Conservation (phyloP, 2,329 filamentous ascomycete genomes). For the Ascochyta viciae-villosae region DNA sequence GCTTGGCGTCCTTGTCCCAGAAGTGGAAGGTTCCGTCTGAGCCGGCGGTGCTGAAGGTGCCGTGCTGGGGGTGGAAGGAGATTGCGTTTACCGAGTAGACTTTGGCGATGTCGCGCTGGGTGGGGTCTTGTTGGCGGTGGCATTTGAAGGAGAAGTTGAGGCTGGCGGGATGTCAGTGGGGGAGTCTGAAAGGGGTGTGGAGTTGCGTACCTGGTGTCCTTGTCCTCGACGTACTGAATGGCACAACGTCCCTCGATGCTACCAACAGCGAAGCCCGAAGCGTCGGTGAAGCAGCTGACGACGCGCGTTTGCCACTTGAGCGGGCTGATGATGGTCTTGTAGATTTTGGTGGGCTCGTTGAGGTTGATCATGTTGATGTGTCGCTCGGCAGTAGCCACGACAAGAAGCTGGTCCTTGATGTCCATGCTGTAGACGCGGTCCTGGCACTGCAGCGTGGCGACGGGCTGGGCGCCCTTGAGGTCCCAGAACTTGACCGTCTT, state of each 20-base stretch:
- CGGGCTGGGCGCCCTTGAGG: slow-evolving; percentile 67
- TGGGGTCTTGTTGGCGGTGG: slow-evolving; percentile 79
- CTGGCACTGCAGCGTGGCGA: slow-evolving; percentile 70
- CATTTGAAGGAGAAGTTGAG: slow-evolving; percentile 99
- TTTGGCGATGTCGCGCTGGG: slow-evolving; percentile 73
- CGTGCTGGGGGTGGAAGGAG: slow-evolving; percentile 94
- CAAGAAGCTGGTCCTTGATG: slow-evolving; percentile 83
- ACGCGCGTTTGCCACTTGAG: slow-evolving; percentile 98
- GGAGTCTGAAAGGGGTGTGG: neutral
- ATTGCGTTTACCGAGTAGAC: slow-evolving; percentile 97
- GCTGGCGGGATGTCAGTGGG: slow-evolving; percentile 31
- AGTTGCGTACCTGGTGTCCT: slow-evolving; percentile 69
- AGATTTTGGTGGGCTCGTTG: slow-evolving; percentile 85
- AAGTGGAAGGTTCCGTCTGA: slow-evolving; percentile 96
- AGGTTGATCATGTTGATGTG: slow-evolving; percentile 97
- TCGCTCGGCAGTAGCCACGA: slow-evolving; percentile 90
- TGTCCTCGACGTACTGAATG: slow-evolving; percentile 98
- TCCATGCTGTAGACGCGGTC: slow-evolving; percentile 93
- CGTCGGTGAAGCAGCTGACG: slow-evolving; percentile 92
- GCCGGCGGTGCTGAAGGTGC: slow-evolving; percentile 97
- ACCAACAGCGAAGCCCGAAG: slow-evolving; percentile 90
- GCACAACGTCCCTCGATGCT: slow-evolving; percentile 97
- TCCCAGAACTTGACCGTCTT: slow-evolving; percentile 94
- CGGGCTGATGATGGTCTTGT: slow-evolving; percentile 95
- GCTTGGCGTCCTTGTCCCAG: slow-evolving; percentile 75